Evolutionary conservation across 2,329 filamentous ascomycete genomes (phyloP).

Genomic region (Clonostachys chloroleuca): DNA sequence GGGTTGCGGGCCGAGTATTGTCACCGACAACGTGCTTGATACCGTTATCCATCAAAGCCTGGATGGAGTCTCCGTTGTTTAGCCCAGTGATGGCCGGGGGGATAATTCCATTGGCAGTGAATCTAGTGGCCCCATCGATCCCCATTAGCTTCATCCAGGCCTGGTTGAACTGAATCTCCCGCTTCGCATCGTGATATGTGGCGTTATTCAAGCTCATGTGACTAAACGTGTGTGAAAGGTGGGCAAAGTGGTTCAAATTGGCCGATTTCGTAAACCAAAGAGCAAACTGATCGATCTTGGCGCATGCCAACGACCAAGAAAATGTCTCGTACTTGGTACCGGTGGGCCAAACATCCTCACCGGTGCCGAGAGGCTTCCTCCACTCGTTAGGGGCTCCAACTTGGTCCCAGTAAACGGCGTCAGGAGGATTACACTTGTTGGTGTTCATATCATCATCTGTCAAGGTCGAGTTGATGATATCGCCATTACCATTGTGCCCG

Average conservation of each 20-base stretch:
- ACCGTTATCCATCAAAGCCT: conserved; percentile 55
- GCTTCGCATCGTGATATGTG: conserved; percentile 49
- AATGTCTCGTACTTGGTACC: conserved; percentile 41
- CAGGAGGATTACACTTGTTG: conserved; percentile 30
- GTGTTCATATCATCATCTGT: conserved; percentile 36
- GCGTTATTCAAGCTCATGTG: conserved; percentile 56
- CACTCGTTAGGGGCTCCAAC: conserved; percentile 39
- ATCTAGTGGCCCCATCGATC: conserved; percentile 37
- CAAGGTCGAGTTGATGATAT: conserved; percentile 50
- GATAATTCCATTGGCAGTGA: conserved; percentile 50
- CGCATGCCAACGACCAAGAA: conserved; percentile 41
- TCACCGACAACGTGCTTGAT: conserved; percentile 58
- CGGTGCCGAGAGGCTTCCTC: conserved; percentile 42
- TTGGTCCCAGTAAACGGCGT: conserved; percentile 36
- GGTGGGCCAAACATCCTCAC: conserved; percentile 41
- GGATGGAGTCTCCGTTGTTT: conserved; percentile 57
- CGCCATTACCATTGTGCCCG: conserved; percentile 43
- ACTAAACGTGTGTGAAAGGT: conserved; percentile 60
- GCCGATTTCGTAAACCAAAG: conserved; percentile 42
- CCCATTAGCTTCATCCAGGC: conserved; percentile 52
- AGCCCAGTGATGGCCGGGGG: conserved; percentile 60
- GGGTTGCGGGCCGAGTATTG: conserved; percentile 51
- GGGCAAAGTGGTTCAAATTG: conserved; percentile 51
- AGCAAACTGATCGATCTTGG: conserved; percentile 41
- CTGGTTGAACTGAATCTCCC: conserved; percentile 57